Evolutionary conservation across 163 green algal species (phyloP).

Genomic region (Coccomyxa subellipsoidea): DNA sequence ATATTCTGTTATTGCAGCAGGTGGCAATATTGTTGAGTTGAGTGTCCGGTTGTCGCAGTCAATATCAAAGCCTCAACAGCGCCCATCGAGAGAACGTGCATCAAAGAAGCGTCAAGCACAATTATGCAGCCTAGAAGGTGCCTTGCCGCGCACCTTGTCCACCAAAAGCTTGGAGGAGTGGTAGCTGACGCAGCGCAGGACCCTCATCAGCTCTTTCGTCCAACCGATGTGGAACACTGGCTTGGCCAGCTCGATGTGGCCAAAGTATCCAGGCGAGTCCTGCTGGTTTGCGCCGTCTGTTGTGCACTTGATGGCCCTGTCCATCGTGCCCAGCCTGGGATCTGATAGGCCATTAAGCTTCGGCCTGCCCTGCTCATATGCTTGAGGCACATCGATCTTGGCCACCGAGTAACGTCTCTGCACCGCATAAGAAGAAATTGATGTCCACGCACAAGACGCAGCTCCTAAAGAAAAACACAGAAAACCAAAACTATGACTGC

Average conservation of each 20-base stretch:
- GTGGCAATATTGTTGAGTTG: no score
- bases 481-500: no score
- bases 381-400: slow-evolving; percentile 84
- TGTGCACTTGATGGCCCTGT: slow-evolving; percentile 82
- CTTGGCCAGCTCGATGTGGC: slow-evolving; percentile 93
- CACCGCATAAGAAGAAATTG: not conserved
- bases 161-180: slow-evolving; percentile 87
- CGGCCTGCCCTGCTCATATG: slow-evolving; percentile 87
- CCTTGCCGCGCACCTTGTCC: slow-evolving; percentile 56
- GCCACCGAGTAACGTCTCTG: slow-evolving; percentile 94
- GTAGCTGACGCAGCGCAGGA: slow-evolving; percentile 94
- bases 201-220: slow-evolving; percentile 89
- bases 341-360: slow-evolving; percentile 90
- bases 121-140: no score
- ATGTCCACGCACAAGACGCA: not conserved
- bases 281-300: slow-evolving; percentile 74
- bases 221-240: slow-evolving; percentile 97
- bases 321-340: slow-evolving; percentile 92
- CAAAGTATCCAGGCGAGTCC: slow-evolving; percentile 96
- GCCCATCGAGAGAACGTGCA: no score
- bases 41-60: no score
- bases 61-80: no score
- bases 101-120: no score
- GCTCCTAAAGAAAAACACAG: no score
- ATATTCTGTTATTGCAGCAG: no score